phyloP scores from a whole-genome alignment of 345 rosid genomes.

The Aquilaria yunnanensis region DNA sequence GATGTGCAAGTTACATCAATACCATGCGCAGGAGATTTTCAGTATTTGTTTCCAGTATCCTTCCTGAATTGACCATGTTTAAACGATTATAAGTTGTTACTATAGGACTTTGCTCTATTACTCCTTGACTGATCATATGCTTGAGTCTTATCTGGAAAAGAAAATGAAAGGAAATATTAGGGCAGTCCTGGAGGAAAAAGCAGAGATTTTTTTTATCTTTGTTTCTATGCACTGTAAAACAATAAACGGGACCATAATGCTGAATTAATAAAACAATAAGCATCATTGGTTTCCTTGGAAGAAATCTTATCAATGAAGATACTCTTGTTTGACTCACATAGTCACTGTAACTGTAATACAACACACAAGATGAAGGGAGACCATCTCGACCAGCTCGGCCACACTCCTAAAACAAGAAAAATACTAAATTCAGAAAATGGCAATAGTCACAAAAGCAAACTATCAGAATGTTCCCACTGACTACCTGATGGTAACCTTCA shows the following conservation, averaged over 20 bases:
- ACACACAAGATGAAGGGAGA: conserved; percentile 77
- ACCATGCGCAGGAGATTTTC: conserved; percentile 95
- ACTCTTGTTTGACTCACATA: conserved; percentile 53
- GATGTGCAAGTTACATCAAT: conserved; percentile 4
- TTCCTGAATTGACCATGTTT: conserved; percentile 49
- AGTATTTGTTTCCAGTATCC: conserved; percentile 79
- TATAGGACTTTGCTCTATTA: conserved; percentile 66
- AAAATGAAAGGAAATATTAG: conserved; percentile 2
- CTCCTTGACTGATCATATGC: conserved; percentile 95
- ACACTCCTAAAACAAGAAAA: conserved; percentile 59
- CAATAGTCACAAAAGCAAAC: neutral
- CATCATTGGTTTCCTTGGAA: neutral
- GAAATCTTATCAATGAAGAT: neutral
- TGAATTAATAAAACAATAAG: neutral
- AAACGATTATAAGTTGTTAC: conserved; percentile 52
- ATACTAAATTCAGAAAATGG: conserved; percentile 5
- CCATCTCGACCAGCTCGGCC: conserved; percentile 99
- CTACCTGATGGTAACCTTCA: conserved; percentile 99
- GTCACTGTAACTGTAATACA: conserved; percentile 93
- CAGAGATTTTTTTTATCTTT: neutral
- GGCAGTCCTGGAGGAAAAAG: conserved; percentile 12
- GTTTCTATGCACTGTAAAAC: too few species aligned
- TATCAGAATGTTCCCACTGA: neutral
- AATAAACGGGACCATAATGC: conserved; percentile 5
- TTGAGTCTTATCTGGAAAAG: conserved; percentile 75